Percentiles rank a stretch among this genome's conserved stretches.
Evolutionary conservation across 495 filamentous ascomycete genomes (phyloP).

Genomic region (Halenospora varia): DNA sequence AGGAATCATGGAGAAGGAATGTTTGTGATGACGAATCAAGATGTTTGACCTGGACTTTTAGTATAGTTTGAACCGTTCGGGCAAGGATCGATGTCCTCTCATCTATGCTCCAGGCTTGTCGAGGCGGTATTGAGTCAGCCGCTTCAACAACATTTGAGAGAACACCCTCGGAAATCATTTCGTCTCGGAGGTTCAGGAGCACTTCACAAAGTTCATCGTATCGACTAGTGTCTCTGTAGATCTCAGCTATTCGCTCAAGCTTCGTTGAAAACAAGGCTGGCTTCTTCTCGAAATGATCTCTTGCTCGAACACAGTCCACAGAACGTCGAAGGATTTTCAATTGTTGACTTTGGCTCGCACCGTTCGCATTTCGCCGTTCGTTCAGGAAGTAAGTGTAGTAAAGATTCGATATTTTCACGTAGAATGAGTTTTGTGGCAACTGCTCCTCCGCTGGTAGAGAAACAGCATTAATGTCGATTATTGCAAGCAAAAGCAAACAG

Average conservation of each 20-base stretch:
- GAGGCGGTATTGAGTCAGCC: slow-evolving; percentile 31
- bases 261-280: slow-evolving; percentile 39
- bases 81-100: slow-evolving; percentile 38
- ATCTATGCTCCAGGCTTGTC: slow-evolving; percentile 32
- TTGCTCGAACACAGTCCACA: slow-evolving; percentile 42
- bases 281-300: slow-evolving; percentile 40
- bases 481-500: slow-evolving; percentile 44
- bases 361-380: slow-evolving; percentile 31
- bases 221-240: slow-evolving; percentile 16
- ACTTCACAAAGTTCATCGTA: slow-evolving; percentile 46
- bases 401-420: slow-evolving; percentile 69
- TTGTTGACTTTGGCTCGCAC: slow-evolving; percentile 36
- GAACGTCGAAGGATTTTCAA: slow-evolving; percentile 46
- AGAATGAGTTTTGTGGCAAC: slow-evolving; percentile 34
- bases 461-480: slow-evolving; percentile 34
- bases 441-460: slow-evolving; percentile 26
- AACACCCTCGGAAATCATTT: slow-evolving; percentile 42
- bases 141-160: slow-evolving; percentile 33
- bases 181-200: slow-evolving; percentile 37
- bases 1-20: slow-evolving; percentile 9
- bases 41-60: slow-evolving; percentile 40
- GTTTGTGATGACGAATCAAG: background rate
- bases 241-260: slow-evolving; percentile 37
- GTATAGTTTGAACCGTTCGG: slow-evolving; percentile 39
- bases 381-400: slow-evolving; percentile 61